Conservation (phyloP, 768 basidiomycete species). For the Lentinus brumalis region DNA sequence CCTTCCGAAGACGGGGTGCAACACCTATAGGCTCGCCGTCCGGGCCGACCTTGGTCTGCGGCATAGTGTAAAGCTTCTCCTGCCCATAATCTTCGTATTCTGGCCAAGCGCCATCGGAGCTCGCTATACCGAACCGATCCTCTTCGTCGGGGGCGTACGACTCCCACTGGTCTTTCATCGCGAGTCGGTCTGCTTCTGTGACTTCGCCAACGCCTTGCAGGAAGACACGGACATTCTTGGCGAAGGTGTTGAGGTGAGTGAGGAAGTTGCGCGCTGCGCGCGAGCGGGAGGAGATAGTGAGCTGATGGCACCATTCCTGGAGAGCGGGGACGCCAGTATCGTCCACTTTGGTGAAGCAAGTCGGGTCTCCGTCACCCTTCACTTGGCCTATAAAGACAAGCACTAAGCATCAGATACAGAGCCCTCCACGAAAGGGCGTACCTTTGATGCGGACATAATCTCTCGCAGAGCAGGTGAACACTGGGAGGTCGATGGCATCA, state of each 20-base stretch:
- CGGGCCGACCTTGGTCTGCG: constrained; percentile 42
- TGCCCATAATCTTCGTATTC: constrained; percentile 3
- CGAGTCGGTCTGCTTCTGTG: constrained; percentile 50
- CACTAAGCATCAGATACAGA: not conserved
- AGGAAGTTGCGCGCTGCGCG: constrained; percentile 46
- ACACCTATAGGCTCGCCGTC: constrained; percentile 48
- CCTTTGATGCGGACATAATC: constrained; percentile 61
- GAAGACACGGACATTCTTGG: constrained; percentile 48
- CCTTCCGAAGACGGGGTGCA: constrained; percentile 47
- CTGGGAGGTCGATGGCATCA: constrained; percentile 58
- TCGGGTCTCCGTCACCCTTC: constrained; percentile 58
- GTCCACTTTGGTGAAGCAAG: constrained; percentile 53
- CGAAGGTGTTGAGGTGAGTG: constrained; percentile 50
- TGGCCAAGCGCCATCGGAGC: constrained; percentile 1
- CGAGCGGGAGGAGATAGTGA: constrained; percentile 57
- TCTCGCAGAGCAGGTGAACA: constrained; percentile 61
- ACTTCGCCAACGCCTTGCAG: constrained; percentile 55
- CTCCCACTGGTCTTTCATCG: constrained; percentile 55
- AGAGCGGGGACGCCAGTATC: constrained; percentile 60
- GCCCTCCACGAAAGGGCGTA: constrained; percentile 25
- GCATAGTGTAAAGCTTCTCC: constrained; percentile 1
- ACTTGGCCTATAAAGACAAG: constrained; percentile 48
- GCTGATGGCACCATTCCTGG: constrained; percentile 57
- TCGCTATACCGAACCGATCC: constrained; percentile 27
- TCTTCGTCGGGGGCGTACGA: constrained; percentile 34